phyloP scores from a whole-genome alignment of 2,329 filamentous ascomycete genomes.

The Alternaria gansuensis region DNA sequence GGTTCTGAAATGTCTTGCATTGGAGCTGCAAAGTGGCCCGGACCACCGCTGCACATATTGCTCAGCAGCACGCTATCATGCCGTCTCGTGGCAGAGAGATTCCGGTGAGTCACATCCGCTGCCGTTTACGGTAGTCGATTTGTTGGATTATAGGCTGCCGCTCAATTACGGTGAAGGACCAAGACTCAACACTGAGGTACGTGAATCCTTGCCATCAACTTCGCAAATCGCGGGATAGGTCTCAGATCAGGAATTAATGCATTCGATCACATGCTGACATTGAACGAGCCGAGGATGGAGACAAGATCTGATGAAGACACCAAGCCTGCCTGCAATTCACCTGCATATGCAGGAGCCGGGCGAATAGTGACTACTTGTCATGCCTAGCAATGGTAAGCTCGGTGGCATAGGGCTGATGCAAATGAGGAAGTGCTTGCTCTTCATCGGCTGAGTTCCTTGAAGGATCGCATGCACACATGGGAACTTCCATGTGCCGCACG shows the following conservation, averaged over 20 bases:
- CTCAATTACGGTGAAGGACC: slow-evolving; percentile 11
- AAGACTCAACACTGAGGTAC: slow-evolving; percentile 20
- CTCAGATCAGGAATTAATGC: slow-evolving; percentile 12
- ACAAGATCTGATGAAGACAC: slow-evolving; percentile 13
- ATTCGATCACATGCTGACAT: slow-evolving; percentile 19
- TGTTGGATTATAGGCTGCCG: slow-evolving; percentile 18
- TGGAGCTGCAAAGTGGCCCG: slow-evolving; percentile 21
- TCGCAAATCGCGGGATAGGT: slow-evolving; percentile 9
- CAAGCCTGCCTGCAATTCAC: slow-evolving; percentile 13
- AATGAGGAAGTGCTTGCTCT: slow-evolving; percentile 22
- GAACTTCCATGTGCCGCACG: slow-evolving; percentile 13
- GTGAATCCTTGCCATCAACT: slow-evolving; percentile 24
- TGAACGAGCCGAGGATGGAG: slow-evolving; percentile 10
- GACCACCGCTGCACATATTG: slow-evolving; percentile 13
- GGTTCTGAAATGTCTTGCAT: slow-evolving; percentile 22
- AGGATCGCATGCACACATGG: slow-evolving; percentile 19
- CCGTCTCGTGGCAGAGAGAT: slow-evolving; percentile 29
- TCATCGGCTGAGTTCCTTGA: slow-evolving; percentile 20
- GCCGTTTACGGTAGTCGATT: slow-evolving; percentile 8
- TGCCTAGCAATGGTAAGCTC: slow-evolving; percentile 21
- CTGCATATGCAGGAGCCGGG: slow-evolving; percentile 24
- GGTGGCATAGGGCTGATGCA: slow-evolving; percentile 38
- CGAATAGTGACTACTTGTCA: slow-evolving; percentile 20
- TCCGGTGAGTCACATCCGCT: slow-evolving; percentile 28
- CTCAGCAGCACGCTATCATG: slow-evolving; percentile 25